Base-by-base conservation (phyloP, 169 alveolate genomes). In the Plasmodium coatneyi region DNA sequence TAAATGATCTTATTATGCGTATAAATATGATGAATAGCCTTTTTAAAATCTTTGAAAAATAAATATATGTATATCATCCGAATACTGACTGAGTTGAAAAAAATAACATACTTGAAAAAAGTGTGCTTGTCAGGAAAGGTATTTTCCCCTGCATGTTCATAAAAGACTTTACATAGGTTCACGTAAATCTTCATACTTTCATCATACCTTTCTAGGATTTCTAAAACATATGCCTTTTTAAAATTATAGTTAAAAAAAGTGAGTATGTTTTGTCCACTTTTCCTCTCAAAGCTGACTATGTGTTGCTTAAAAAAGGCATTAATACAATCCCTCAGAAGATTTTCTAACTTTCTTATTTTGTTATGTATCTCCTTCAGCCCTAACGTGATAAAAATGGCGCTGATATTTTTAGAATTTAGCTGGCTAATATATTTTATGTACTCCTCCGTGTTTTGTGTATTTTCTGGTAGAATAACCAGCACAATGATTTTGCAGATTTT, bases 121-220 rank as follows among this genome's bases (percentile, higher is more conserved):
- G 83, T 19, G 32, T 5, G n/a, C 14, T 72, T 60, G 52, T 89
- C 76, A 10, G 89, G 12, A 89, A 89, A 89, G 5, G 81, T 22
- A 14, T 89, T 56, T 30, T 89, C 82, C 34, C 89, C 82, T 36
- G 82, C 49, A 60, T 87, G 41, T 79, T 87, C 93, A 56, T 87
- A 89, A 60, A 89, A 89, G 5, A 89, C 74, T 60, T 89, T 89
- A 41, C 94, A 89, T 89, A 89, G 10, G 49, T 89, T 89, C 49
- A 89, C 94, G 72, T 89, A 89, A 56, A 89, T 78, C 81, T 89
- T 89, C 84, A 89, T 89, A 60, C 94, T 89, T 5, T 89, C 94
- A 89, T 89, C 94, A 89, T 89, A 89, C 49, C 81, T 79, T 56
- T 79, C 94, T 66, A 89, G 34, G 60, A 89, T 89, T 49, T 89